These are phyloP conservation scores for Astrothelium macrocarpum DNA, from an alignment of 495 filamentous ascomycete genomes.

Conservation along the genomic window DNA sequence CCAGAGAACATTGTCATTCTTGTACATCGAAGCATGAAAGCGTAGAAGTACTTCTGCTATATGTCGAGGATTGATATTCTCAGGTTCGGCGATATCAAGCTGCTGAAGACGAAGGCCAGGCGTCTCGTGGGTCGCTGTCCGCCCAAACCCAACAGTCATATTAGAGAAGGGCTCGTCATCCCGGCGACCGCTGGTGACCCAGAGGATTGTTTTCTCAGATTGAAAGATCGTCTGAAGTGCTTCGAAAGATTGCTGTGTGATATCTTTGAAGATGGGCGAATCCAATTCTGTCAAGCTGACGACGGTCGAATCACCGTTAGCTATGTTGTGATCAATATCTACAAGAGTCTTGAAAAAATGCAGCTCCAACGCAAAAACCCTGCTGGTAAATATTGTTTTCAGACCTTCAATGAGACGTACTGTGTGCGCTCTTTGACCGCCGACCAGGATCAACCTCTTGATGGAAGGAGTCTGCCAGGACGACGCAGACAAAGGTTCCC, in stretches of 20 bases:
- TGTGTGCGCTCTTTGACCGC: not conserved
- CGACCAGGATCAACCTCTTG: not conserved
- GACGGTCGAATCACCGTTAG: not conserved
- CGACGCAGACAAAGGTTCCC: not conserved
- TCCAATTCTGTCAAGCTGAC: not conserved
- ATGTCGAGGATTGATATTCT: not conserved
- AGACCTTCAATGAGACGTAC: not conserved
- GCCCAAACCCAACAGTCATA: not conserved
- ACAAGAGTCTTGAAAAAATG: not conserved
- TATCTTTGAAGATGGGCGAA: not conserved
- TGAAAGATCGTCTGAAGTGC: not conserved
- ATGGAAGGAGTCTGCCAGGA: not conserved
- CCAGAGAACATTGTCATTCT: not conserved
- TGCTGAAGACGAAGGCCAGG: not conserved
- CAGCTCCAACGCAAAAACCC: not conserved
- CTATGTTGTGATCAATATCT: not conserved
- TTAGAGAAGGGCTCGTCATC: not conserved
- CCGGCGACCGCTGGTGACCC: not conserved
- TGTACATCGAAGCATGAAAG: not conserved
- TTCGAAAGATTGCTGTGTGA: not conserved
- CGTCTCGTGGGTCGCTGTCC: not conserved
- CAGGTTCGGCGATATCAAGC: not conserved
- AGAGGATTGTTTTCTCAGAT: not conserved
- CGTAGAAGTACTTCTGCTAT: not conserved
- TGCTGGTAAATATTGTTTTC: not conserved